Percentiles rank a stretch among this genome's conserved stretches.
Evolutionary conservation across 306 rosid genomes (phyloP).

Genomic region (Cicer arietinum): DNA sequence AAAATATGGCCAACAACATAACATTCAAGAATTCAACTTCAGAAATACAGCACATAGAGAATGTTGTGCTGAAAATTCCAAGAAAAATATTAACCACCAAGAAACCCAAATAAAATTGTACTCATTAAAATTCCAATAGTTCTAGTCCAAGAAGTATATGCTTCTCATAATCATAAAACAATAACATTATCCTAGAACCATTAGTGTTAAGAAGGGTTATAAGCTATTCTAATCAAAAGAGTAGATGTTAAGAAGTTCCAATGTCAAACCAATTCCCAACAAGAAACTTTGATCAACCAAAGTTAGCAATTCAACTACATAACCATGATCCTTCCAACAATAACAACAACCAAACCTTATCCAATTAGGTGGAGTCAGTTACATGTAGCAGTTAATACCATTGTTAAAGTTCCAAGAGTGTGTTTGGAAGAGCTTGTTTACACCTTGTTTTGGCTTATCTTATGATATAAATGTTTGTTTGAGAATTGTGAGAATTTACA

Average conservation of each 20-base stretch:
- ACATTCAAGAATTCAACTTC: constrained; percentile 1
- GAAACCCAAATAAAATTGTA: not conserved
- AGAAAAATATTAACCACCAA: not conserved
- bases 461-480: not conserved
- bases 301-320: not conserved
- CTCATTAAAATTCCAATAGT: not conserved
- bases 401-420: not conserved
- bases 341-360: not conserved
- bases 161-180: constrained; percentile 17
- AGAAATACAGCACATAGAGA: constrained; percentile 10
- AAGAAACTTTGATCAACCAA: constrained; percentile 21
- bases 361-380: not conserved
- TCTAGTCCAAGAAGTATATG: constrained; percentile 27
- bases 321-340: not conserved
- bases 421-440: too few species aligned
- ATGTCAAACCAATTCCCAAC: not conserved
- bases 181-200: constrained; percentile 16
- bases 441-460: not conserved
- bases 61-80: constrained; percentile 3
- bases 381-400: not conserved
- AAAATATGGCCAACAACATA: constrained; percentile 25
- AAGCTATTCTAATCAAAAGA: too few species aligned
- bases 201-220: not conserved
- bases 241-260: constrained; percentile 19
- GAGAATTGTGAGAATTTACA: not conserved